Base-by-base conservation (phyloP, 2,329 filamentous ascomycete genomes). In the Pseudopithomyces chartarum region DNA sequence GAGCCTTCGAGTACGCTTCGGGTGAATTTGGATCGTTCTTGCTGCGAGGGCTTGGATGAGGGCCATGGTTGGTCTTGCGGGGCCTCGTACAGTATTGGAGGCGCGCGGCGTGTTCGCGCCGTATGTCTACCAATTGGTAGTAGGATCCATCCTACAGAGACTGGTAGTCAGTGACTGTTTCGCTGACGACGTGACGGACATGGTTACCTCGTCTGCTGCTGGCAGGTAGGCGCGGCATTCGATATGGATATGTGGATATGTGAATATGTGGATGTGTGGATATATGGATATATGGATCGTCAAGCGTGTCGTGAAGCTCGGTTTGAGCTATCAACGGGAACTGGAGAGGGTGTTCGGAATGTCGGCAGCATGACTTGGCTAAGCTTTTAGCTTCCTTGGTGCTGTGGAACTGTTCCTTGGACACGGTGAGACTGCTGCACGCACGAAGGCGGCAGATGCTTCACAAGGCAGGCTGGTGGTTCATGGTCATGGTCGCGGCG, bases 1-100 rank as follows among this genome's bases (percentile, higher is more conserved):
- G 69, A 71, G 46, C 71, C 71, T 55, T 74, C 70, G n/a, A 73
- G 61, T 4, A 74, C 67, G 54, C 68, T 73, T 6, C 69, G 59
- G 1, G 67, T 62, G 44, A 71, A 72, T 29, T 69, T 71, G 62
- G 63, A 64, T 22, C 69, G 58, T 36, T 70, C 68, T 32, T 66
- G 61, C 13, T 65, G 65, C 0, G 47, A 3, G 48, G 0, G 11
- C 20, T 46, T 15, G 11, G 23, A 34, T 1, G 54, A 23, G 46
- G 29, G 38, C 3, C 23, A 33, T 38, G 49, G n/a, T 29, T 34
- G 44, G 29, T 45, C 48, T 40, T 45, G 45, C 3, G 58, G 51
- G 23, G 62, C 56, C 34, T 55, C 55, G 45, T 56, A 46, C 29
- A 66, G 52, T 50, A 67, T 50, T 19, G 62, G 58, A 34, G 56